Conservation (phyloP, 2,329 filamentous ascomycete species). For the Ilyonectria destructans region DNA sequence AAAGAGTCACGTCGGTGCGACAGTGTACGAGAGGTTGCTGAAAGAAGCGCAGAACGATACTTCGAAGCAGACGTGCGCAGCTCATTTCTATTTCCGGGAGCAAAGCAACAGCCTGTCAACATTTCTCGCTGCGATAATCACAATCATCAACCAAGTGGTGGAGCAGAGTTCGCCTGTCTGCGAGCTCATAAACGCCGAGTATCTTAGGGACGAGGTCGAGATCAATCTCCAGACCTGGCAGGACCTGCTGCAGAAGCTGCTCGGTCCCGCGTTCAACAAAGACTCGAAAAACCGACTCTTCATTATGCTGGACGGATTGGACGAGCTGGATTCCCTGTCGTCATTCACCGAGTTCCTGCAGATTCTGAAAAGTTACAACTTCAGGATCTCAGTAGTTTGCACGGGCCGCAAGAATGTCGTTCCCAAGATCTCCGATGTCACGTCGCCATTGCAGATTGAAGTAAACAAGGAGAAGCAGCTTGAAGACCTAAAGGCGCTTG, state of each 20-base stretch:
- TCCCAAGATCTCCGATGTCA: slow-evolving; percentile 18
- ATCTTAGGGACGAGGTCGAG: slow-evolving; percentile 43
- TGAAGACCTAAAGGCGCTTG: slow-evolving; percentile 48
- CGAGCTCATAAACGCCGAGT: slow-evolving; percentile 50
- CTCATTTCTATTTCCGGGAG: slow-evolving; percentile 58
- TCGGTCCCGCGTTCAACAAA: slow-evolving; percentile 43
- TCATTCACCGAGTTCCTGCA: slow-evolving; percentile 44
- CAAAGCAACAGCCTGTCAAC: slow-evolving; percentile 47
- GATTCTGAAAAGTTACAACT: slow-evolving; percentile 43
- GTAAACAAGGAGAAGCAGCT: slow-evolving; percentile 50
- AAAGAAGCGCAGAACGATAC: slow-evolving; percentile 34
- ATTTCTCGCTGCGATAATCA: slow-evolving; percentile 47
- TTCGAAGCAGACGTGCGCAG: slow-evolving; percentile 40
- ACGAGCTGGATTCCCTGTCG: slow-evolving; percentile 45
- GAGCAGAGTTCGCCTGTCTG: slow-evolving; percentile 51
- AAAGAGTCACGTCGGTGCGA: slow-evolving; percentile 53
- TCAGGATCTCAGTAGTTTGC: slow-evolving; percentile 47
- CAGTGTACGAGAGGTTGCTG: slow-evolving; percentile 40
- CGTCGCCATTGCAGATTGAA: slow-evolving; percentile 31
- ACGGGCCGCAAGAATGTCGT: slow-evolving; percentile 45
- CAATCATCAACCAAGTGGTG: slow-evolving; percentile 51
- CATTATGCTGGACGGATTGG: slow-evolving; percentile 54
- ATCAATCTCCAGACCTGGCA: slow-evolving; percentile 35
- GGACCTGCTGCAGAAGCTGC: slow-evolving; percentile 43
- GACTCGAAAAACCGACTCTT: slow-evolving; percentile 44